Percentiles rank a stretch among this genome's conserved stretches.
Conservation (phyloP, 176 grass and related monocot genomes). For the Oryza punctata region DNA sequence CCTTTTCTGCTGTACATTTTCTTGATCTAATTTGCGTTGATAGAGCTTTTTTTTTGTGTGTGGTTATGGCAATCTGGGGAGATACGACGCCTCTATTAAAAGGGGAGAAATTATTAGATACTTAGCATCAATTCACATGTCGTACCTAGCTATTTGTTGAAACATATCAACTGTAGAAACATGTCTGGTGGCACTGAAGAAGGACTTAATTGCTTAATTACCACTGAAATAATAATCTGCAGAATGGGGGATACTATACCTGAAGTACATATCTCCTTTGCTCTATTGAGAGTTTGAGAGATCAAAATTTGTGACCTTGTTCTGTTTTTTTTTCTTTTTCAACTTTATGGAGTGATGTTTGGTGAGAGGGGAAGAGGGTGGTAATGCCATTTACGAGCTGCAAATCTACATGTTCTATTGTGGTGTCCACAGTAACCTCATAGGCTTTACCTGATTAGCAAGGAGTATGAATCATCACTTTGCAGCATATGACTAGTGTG, state of each 20-base stretch:
- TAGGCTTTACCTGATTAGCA: not conserved
- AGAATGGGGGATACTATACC: not conserved
- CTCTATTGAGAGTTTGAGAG: not conserved
- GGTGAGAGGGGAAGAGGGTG: not conserved
- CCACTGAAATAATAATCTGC: not conserved
- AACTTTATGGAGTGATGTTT: not conserved
- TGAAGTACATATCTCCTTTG: conserved; percentile 29
- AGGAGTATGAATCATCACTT: not conserved
- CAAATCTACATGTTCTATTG: conserved; percentile 1
- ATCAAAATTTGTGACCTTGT: not conserved
- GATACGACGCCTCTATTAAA: too few species aligned
- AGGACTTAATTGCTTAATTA: not conserved
- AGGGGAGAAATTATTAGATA: too few species aligned
- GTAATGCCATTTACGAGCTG: not conserved
- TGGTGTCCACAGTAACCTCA: not conserved
- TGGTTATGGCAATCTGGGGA: too few species aligned
- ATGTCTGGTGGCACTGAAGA: too few species aligned
- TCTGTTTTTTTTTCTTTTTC: not conserved
- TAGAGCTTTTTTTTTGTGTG: too few species aligned
- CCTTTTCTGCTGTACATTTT: not conserved
- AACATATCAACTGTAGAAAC: too few species aligned
- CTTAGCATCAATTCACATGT: too few species aligned
- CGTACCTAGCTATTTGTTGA: too few species aligned
- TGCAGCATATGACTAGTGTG: not conserved
- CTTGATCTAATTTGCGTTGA: too few species aligned